Base-by-base conservation (phyloP, 1,284 basidiomycete species). In the Malassezia equina region DNA sequence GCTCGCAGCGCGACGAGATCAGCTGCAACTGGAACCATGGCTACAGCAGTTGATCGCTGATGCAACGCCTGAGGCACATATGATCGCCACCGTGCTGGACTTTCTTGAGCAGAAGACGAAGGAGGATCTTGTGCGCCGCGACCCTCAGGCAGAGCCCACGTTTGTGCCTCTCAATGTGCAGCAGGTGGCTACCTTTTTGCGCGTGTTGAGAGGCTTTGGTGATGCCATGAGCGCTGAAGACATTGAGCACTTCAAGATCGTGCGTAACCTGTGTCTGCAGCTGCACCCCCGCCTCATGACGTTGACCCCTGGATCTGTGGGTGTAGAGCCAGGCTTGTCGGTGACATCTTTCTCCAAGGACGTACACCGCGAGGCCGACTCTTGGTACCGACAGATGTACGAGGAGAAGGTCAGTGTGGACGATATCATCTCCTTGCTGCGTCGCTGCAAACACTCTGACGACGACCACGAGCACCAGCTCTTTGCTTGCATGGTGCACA, bases 311-410 rank as follows among this genome's bases (percentile, higher is more conserved):
- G 84, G 84, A 24, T 68, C 74, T 32, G 82, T 84, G 34, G 89
- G 94, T 61, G n/a, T 15, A 21, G 93, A 98, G 73, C 90, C 91
- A 24, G 93, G 93, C 21, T 86, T 95, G 72, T 80, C 84, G 11
- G 90, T 95, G 25, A 84, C 91, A 71, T 85, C 80, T 52, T 98
- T 96, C 77, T 80, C 86, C 17, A 77, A 85, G 50, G 89, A 95
- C 62, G 86, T 95, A 52, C 90, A 94, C 74, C 79, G 83, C 13
- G 90, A 96, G 77, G 69, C 69, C 54, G 93, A 98, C 67, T 81
- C 83, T 42, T 90, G 94, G 76, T 98, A 94, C 80, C 90, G 90
- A 75, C 85, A 90, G 76, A 96, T 99, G 91, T 99, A 98, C 77
- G 87, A 90, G 74, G 86, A 90, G 54, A 77, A 77, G 56, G 86